A percentile compares a stretch with the other conserved stretches of the same genome.
Evolutionary conservation across 345 rosid genomes (phyloP).

Genomic region (Sisymbrium irio): DNA sequence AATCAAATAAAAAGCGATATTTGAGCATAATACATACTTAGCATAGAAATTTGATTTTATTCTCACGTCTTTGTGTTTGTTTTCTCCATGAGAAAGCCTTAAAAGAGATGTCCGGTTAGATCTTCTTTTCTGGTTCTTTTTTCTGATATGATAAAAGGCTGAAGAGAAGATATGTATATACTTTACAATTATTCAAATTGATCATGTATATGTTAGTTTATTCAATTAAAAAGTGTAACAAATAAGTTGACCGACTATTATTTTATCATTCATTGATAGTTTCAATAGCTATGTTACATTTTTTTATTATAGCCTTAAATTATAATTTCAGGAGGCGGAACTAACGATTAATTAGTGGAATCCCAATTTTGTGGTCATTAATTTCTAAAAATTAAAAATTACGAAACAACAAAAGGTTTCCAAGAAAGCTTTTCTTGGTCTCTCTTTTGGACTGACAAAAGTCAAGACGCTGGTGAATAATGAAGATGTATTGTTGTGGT

Average conservation of each 20-base stretch:
- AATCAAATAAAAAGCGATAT: background rate
- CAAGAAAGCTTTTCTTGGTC: too few species aligned
- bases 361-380: too few species aligned
- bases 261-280: background rate
- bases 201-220: constrained; percentile 2
- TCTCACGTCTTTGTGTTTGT: constrained; percentile 33
- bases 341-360: background rate
- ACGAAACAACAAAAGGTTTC: background rate
- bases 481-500: too few species aligned
- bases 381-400: background rate
- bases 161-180: background rate
- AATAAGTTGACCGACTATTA: constrained; percentile 17
- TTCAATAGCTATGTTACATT: too few species aligned
- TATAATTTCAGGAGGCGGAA: background rate
- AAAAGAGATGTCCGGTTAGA: background rate
- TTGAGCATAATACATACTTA: background rate
- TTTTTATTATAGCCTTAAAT: too few species aligned
- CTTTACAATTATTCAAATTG: background rate
- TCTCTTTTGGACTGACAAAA: too few species aligned
- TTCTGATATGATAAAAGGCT: constrained; percentile 2
- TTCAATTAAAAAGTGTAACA: background rate
- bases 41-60: background rate
- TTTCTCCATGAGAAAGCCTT: constrained; percentile 28
- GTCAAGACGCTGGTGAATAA: too few species aligned
- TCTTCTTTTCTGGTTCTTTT: background rate